These are phyloP conservation scores for Capsella rubella DNA, from an alignment of 441 rosid genomes.

Conservation along the genomic window DNA sequence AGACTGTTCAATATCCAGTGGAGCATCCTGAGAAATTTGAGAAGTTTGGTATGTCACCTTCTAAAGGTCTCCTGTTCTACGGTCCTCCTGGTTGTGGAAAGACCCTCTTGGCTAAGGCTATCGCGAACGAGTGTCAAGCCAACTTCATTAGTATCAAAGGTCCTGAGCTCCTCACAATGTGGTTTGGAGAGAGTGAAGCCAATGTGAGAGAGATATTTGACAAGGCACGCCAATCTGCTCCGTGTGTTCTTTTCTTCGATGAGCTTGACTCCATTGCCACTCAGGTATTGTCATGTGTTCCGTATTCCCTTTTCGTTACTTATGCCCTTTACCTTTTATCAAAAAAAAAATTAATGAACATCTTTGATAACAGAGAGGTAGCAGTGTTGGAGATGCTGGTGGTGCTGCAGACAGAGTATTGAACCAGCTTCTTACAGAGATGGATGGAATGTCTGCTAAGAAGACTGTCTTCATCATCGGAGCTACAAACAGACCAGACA, in stretches of 20 bases:
- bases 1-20: conserved; percentile 70
- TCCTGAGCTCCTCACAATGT: conserved; percentile 64
- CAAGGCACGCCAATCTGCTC: conserved; percentile 70
- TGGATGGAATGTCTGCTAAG: conserved; percentile 67
- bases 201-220: conserved; percentile 65
- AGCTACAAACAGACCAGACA: conserved; percentile 65
- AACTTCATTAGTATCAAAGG: conserved; percentile 67
- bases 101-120: conserved; percentile 65
- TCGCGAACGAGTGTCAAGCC: conserved; percentile 64
- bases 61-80: conserved; percentile 61
- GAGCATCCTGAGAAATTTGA: conserved; percentile 72
- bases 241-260: conserved; percentile 69
- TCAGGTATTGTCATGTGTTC: conserved; percentile 54
- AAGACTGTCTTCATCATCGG: conserved; percentile 68
- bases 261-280: conserved; percentile 71
- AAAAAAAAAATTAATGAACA: neutral
- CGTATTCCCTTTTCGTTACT: neutral
- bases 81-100: conserved; percentile 71
- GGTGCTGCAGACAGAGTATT: conserved; percentile 70
- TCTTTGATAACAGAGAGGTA: conserved; percentile 53
- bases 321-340: neutral
- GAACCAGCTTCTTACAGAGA: conserved; percentile 66
- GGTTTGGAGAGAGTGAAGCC: conserved; percentile 75
- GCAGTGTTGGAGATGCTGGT: conserved; percentile 57
- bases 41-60: conserved; percentile 67